phyloP scores from a whole-genome alignment of 768 basidiomycete species.

The Termitomyces sp. region DNA sequence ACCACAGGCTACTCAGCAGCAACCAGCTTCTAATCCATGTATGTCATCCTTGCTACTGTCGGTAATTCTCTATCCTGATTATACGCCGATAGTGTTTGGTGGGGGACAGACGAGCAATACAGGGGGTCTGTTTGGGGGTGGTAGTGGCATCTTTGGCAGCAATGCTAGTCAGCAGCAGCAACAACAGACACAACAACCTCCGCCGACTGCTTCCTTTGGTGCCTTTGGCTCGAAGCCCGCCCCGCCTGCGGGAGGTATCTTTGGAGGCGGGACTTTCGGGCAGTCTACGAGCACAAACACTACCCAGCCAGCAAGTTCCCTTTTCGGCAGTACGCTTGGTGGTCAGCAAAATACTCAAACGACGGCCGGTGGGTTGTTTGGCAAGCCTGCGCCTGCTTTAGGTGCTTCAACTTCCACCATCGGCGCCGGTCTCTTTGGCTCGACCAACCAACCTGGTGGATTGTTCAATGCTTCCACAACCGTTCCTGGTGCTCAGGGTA shows the following conservation, averaged over 20 bases:
- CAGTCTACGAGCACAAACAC: conserved; percentile 18
- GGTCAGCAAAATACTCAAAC: conserved; percentile 36
- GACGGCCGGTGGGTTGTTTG: conserved; percentile 46
- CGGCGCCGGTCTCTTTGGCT: conserved; percentile 33
- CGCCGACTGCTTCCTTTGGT: conserved; percentile 23
- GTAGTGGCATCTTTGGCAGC: conserved; percentile 25
- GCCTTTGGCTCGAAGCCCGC: conserved; percentile 42
- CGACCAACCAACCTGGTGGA: conserved; percentile 27
- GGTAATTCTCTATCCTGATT: background rate
- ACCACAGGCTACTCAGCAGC: conserved; percentile 25
- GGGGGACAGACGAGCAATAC: conserved; percentile 17
- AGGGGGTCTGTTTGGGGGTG: conserved; percentile 29
- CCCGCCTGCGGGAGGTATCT: conserved; percentile 27
- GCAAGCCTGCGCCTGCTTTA: conserved; percentile 40
- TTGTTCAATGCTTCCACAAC: conserved; percentile 34
- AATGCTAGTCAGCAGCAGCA: conserved; percentile 16
- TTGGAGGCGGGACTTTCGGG: conserved; percentile 33
- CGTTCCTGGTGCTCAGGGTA: conserved; percentile 45
- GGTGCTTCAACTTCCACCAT: conserved; percentile 35
- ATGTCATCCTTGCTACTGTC: conserved; percentile 8
- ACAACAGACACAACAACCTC: conserved; percentile 32
- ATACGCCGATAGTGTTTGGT: conserved; percentile 6
- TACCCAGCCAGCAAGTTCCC: conserved; percentile 20
- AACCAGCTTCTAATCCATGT: conserved; percentile 31
- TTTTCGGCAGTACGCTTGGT: conserved; percentile 51